Evolutionary conservation across 768 basidiomycete species (phyloP).

Genomic region (Mycena rosella): DNA sequence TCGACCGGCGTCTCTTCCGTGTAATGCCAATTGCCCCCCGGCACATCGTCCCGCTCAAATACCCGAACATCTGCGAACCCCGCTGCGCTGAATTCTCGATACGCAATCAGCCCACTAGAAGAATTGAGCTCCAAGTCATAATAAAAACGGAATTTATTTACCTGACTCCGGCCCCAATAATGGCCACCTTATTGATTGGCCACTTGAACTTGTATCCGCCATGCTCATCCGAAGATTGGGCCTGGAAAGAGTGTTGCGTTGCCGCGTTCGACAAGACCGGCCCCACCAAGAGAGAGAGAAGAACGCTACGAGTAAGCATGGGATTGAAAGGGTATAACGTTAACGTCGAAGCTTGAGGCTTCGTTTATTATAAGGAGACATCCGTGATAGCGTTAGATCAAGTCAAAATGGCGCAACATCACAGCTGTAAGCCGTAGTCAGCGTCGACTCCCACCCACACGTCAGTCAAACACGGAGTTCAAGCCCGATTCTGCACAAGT

Average conservation of each 20-base stretch:
- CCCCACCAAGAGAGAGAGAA: constrained; percentile 1
- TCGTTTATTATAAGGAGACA: constrained; percentile 12
- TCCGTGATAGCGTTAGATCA: constrained; percentile 31
- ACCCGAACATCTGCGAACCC: constrained; percentile 46
- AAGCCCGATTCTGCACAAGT: no score
- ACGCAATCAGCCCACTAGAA: constrained; percentile 52
- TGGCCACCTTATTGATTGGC: constrained; percentile 53
- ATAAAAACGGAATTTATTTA: constrained; percentile 31
- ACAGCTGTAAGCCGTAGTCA: background rate
- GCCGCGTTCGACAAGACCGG: background rate
- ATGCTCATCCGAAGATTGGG: background rate
- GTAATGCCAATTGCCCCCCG: constrained; percentile 60
- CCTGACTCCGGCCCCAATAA: constrained; percentile 59
- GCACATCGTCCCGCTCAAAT: constrained; percentile 49
- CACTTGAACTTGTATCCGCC: constrained; percentile 50
- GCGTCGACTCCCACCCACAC: background rate
- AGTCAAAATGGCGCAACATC: constrained; percentile 34
- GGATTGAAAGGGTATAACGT: background rate
- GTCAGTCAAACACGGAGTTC: no score
- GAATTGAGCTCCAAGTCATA: background rate
- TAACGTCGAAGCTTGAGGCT: background rate
- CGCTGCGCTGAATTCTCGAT: constrained; percentile 50
- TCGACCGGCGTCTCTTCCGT: constrained; percentile 52
- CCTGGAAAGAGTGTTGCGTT: constrained; percentile 9
- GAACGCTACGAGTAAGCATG: constrained; percentile 3